phyloP scores from a whole-genome alignment of 106 monocot species.

The Ottelia alismoides region DNA sequence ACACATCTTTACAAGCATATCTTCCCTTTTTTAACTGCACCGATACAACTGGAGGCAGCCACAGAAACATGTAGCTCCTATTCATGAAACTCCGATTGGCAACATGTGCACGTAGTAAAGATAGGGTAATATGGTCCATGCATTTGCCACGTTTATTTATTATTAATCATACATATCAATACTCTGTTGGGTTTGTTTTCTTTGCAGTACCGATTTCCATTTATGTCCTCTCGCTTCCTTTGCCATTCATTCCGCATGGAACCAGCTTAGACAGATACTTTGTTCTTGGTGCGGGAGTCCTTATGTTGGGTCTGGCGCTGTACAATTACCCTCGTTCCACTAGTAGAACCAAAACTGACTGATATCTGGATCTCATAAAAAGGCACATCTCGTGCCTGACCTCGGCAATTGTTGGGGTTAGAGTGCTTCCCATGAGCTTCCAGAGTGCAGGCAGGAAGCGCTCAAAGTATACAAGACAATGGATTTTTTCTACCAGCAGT shows the following conservation, averaged over 20 bases:
- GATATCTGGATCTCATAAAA: too few species aligned
- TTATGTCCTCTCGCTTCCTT: conserved; percentile 62
- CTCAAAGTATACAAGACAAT: too few species aligned
- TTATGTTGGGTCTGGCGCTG: conserved; percentile 62
- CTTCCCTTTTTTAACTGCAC: too few species aligned
- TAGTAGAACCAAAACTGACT: conserved; percentile 27
- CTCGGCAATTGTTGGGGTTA: too few species aligned
- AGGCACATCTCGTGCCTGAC: too few species aligned
- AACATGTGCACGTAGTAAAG: neutral
- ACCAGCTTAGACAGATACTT: conserved; percentile 51
- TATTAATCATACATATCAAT: neutral
- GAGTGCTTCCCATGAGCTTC: too few species aligned
- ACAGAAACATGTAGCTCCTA: too few species aligned
- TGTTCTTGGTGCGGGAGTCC: conserved; percentile 52
- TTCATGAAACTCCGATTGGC: too few species aligned
- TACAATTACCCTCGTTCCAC: conserved; percentile 60
- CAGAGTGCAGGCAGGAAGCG: too few species aligned
- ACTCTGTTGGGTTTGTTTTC: neutral
- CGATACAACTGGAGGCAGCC: too few species aligned
- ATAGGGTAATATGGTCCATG: neutral
- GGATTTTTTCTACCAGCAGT: too few species aligned
- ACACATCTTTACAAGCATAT: too few species aligned
- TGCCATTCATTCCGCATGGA: conserved; percentile 63
- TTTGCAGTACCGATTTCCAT: conserved; percentile 83
- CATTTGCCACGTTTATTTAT: neutral